A percentile compares a stretch with the other conserved stretches of the same genome.
phyloP scores from a whole-genome alignment of 1,284 basidiomycete species.

The Blastosporella zonata region DNA sequence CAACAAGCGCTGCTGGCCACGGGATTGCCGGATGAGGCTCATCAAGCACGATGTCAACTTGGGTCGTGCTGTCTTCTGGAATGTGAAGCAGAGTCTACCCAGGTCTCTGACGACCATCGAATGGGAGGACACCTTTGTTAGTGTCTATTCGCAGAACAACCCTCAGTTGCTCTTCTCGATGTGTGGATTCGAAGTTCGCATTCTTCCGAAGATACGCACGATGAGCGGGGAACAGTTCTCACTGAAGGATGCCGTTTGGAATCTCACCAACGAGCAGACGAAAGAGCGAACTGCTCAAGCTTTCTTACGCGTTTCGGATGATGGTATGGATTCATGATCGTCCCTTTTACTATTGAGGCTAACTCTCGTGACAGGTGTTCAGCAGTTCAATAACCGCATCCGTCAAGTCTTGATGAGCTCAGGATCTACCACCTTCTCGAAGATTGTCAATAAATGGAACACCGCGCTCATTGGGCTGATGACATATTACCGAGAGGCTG shows the following conservation, averaged over 20 bases:
- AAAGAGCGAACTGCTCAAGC: conserved; percentile 98
- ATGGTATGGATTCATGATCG: conserved; percentile 46
- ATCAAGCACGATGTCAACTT: conserved; percentile 99
- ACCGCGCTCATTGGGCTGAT: conserved; percentile 92
- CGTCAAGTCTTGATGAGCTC: conserved; percentile 98
- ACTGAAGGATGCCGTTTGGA: conserved; percentile 97
- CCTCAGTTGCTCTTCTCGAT: conserved; percentile 98
- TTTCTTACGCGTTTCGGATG: conserved; percentile 95
- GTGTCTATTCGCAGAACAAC: conserved; percentile 97
- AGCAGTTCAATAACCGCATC: conserved; percentile 95
- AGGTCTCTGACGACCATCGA: conserved; percentile 97
- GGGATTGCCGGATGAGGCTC: conserved; percentile 97
- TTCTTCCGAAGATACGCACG: conserved; percentile 92
- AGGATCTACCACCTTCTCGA: conserved; percentile 97
- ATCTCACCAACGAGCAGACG: conserved; percentile 91
- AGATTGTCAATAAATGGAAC: conserved; percentile 99
- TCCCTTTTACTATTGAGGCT: conserved; percentile 17
- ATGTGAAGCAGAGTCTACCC: conserved; percentile 96
- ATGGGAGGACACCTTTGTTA: conserved; percentile 97
- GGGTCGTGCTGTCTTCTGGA: conserved; percentile 98
- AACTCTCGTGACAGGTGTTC: conserved; percentile 59
- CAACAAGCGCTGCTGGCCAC: conserved; percentile 98
- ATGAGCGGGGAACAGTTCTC: conserved; percentile 96
- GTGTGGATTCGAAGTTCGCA: conserved; percentile 97
- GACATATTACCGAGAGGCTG: conserved; percentile 99